These are phyloP conservation scores for Colletotrichum lupini DNA, from an alignment of 2,329 filamentous ascomycete species.

Conservation along the genomic window DNA sequence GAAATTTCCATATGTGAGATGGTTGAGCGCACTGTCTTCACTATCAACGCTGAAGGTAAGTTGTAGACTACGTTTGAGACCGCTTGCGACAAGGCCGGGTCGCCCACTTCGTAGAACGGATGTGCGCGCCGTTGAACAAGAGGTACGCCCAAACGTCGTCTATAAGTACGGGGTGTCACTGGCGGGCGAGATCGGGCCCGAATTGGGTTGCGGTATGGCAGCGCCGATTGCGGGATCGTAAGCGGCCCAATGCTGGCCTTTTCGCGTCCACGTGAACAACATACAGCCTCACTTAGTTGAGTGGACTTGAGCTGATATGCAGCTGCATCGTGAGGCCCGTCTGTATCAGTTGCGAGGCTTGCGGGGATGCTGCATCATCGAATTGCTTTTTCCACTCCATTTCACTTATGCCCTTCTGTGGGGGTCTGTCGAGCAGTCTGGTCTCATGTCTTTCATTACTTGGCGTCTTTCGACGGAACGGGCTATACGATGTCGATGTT, in stretches of 20 bases:
- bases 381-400: conserved; percentile 22
- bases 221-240: conserved; percentile 36
- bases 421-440: conserved; percentile 8
- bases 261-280: conserved; percentile 29
- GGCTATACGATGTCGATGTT: conserved; percentile 76
- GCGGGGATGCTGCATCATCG: conserved; percentile 31
- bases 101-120: not conserved
- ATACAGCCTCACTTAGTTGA: conserved; percentile 30
- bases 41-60: conserved; percentile 1
- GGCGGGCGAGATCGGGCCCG: conserved; percentile 31
- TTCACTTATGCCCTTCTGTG: conserved; percentile 15
- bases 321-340: conserved; percentile 32
- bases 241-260: conserved; percentile 31
- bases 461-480: not conserved
- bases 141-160: conserved; percentile 13
- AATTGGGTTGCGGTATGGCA: conserved; percentile 35
- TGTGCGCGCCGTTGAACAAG: not conserved
- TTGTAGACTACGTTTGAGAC: not conserved
- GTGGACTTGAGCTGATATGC: conserved; percentile 24
- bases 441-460: conserved; percentile 18
- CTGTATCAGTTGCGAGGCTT: conserved; percentile 25
- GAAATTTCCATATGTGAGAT: not conserved
- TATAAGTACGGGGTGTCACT: conserved; percentile 31
- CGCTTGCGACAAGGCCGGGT: not conserved
- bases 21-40: not conserved